phyloP scores from a whole-genome alignment of 768 basidiomycete genomes.

The Holtermanniella nyarrowii region DNA sequence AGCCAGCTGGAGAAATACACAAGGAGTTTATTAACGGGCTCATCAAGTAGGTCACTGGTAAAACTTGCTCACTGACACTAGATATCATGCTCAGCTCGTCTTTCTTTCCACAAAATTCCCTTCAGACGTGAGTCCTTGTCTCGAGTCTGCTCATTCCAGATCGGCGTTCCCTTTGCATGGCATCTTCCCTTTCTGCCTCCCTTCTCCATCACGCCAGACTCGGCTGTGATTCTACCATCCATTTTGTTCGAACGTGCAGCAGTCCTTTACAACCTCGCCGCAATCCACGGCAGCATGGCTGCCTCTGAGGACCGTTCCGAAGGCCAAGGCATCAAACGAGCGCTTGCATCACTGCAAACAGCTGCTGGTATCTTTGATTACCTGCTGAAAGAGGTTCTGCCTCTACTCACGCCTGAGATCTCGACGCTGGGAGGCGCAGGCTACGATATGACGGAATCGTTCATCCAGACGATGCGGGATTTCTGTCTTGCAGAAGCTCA shows the following conservation, averaged over 20 bases:
- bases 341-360: conserved; percentile 45
- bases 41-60: conserved; percentile 50
- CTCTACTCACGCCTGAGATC: conserved; percentile 24
- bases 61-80: conserved; percentile 34
- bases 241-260: conserved; percentile 72
- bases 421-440: conserved; percentile 29
- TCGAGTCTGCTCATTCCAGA: conserved; percentile 14
- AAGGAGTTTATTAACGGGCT: conserved; percentile 40
- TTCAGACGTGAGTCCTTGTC: conserved; percentile 51
- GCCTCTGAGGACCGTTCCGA: conserved; percentile 41
- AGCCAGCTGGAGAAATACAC: conserved; percentile 49
- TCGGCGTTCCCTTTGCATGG: conserved; percentile 48
- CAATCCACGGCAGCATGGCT: conserved; percentile 74
- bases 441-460: conserved; percentile 56
- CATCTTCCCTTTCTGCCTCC: conserved; percentile 56
- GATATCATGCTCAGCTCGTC: conserved; percentile 83
- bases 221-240: conserved; percentile 57
- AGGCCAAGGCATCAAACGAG: conserved; percentile 73
- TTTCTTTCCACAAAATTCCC: conserved; percentile 79
- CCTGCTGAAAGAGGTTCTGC: conserved; percentile 30
- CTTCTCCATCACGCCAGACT: conserved; percentile 40
- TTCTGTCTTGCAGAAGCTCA: conserved; percentile 90
- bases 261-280: conserved; percentile 74
- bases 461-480: conserved; percentile 55
- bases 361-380: conserved; percentile 35